A percentile compares a stretch with the other conserved stretches of the same genome.
Evolutionary conservation across 75 land plant species (phyloP).

Genomic region (Ceratopteris richardii): DNA sequence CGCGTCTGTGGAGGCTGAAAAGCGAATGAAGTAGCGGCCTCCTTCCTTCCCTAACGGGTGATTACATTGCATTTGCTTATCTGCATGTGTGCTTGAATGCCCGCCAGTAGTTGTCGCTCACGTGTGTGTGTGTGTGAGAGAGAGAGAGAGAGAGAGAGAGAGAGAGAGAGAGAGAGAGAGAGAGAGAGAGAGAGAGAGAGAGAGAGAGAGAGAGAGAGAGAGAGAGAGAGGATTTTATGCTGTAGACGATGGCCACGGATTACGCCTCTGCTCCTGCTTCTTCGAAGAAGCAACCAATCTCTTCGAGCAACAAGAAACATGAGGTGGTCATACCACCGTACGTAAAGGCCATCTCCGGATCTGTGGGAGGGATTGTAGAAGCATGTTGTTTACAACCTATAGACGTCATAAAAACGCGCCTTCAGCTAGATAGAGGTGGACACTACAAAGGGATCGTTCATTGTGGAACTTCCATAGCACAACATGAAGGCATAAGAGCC

Average conservation of each 20-base stretch:
- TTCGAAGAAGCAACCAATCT: not conserved
- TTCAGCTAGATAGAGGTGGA: constrained; percentile 69
- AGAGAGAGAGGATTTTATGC: not conserved
- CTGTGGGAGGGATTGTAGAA: constrained; percentile 83
- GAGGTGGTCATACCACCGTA: constrained; percentile 49
- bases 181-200: constrained; percentile 3
- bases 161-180: not conserved
- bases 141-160: not conserved
- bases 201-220: constrained; percentile 6
- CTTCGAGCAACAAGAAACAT: not conserved
- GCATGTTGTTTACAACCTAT: constrained; percentile 94
- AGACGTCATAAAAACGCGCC: constrained; percentile 89
- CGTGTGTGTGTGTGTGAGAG: not conserved
- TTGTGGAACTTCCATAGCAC: constrained; percentile 55
- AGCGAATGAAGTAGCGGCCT: too few species aligned
- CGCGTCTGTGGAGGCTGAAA: too few species aligned
- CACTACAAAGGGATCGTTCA: constrained; percentile 73
- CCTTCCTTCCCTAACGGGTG: too few species aligned
- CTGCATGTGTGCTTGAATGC: too few species aligned
- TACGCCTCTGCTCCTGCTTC: not conserved
- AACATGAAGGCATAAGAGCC: constrained; percentile 71
- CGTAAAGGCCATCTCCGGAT: constrained; percentile 88
- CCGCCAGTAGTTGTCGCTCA: too few species aligned
- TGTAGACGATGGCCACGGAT: not conserved
- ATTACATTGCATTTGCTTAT: too few species aligned